phyloP scores from a whole-genome alignment of 2,329 filamentous ascomycete species.

The Neocatenulostroma microsporum region DNA sequence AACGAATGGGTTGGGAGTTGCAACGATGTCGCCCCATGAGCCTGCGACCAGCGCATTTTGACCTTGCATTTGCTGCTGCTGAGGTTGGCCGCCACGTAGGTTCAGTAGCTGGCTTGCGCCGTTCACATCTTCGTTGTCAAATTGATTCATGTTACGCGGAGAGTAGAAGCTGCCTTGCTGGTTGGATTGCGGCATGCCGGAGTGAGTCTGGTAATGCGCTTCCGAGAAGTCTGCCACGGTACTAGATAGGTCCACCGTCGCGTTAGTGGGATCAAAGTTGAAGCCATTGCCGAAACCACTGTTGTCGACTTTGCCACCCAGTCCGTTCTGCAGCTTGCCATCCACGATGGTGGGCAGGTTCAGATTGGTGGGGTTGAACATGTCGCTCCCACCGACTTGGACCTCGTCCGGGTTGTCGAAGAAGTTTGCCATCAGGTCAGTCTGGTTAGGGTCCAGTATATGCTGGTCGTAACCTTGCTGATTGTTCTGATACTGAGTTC shows the following conservation, averaged over 20 bases:
- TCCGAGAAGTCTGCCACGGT: not conserved
- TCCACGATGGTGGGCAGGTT: too few species aligned
- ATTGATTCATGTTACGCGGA: not conserved
- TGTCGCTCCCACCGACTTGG: not conserved
- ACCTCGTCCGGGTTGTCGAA: slow-evolving; percentile 1
- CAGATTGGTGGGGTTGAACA: not conserved
- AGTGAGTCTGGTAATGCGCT: not conserved
- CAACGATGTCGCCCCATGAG: too few species aligned
- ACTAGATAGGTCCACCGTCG: not conserved
- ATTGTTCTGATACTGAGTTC: not conserved
- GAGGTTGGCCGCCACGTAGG: too few species aligned
- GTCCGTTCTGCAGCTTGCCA: too few species aligned
- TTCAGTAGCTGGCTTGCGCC: not conserved
- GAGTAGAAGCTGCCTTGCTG: not conserved
- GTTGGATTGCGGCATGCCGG: not conserved
- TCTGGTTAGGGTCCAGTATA: not conserved
- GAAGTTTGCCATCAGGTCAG: not conserved
- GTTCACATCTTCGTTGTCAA: not conserved
- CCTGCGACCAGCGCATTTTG: too few species aligned
- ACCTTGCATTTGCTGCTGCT: too few species aligned
- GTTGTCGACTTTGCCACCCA: too few species aligned
- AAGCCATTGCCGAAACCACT: not conserved
- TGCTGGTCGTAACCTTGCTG: not conserved
- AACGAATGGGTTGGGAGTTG: too few species aligned
- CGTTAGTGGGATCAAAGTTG: not conserved